Percentiles rank a stretch among this genome's conserved stretches.
Evolutionary conservation across 306 rosid genomes (phyloP).

Genomic region (Hippophae tibetana): DNA sequence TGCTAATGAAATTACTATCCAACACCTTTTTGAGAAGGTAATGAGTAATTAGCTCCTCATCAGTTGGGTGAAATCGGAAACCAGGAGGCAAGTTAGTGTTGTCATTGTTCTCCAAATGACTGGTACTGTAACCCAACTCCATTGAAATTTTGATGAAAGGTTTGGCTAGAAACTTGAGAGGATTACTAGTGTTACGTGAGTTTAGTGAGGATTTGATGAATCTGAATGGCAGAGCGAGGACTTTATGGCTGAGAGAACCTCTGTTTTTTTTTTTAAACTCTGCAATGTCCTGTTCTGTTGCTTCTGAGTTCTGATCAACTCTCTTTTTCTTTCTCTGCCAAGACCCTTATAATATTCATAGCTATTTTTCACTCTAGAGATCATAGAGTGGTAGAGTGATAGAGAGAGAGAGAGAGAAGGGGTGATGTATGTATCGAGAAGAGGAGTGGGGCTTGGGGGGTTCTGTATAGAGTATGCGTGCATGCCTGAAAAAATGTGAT

Average conservation of each 20-base stretch:
- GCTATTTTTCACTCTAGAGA: constrained; percentile 3
- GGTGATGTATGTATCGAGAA: constrained; percentile 27
- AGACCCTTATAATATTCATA: constrained; percentile 20
- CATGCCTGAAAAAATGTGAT: constrained; percentile 93
- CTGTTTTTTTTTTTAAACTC: constrained; percentile 13
- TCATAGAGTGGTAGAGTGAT: constrained; percentile 1
- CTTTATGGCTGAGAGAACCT: constrained; percentile 43
- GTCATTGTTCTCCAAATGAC: constrained; percentile 9
- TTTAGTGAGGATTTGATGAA: constrained; percentile 52
- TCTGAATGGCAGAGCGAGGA: constrained; percentile 32
- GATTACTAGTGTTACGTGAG: constrained; percentile 16
- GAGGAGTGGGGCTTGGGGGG: constrained; percentile 25
- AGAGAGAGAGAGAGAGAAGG: constrained; percentile 11
- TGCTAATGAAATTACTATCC: constrained; percentile 52
- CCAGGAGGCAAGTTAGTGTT: constrained; percentile 74
- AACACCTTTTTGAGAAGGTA: constrained; percentile 86
- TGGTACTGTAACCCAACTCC: constrained; percentile 18
- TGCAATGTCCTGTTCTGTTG: constrained; percentile 36
- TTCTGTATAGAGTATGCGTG: constrained; percentile 79
- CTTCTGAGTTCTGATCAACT: background rate
- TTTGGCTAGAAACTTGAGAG: background rate
- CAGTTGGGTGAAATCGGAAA: constrained; percentile 91
- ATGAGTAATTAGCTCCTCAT: constrained; percentile 80
- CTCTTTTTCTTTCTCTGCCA: constrained; percentile 12
- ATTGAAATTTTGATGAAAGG: too few species aligned